These are phyloP conservation scores for Schwanniomyces occidentalis DNA, from an alignment of 805 yeast species.

Conservation along the genomic window DNA sequence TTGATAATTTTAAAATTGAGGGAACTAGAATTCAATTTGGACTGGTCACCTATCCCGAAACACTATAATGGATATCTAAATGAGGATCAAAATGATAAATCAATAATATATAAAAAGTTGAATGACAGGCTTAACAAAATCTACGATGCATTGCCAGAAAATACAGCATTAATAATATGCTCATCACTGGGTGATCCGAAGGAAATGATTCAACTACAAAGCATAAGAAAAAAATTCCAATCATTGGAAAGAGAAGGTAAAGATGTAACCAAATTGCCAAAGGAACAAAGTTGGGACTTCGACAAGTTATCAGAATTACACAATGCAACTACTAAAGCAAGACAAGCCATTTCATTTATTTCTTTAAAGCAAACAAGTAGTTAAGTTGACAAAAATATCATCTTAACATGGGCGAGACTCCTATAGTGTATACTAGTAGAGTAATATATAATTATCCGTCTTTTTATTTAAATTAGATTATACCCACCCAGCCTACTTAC, in stretches of 20 bases:
- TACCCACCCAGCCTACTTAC: too few relatives aligned
- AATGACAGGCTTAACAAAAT: conserved; percentile 48
- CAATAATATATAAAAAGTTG: conserved; percentile 29
- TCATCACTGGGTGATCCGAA: conserved; percentile 65
- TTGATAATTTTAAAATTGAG: conserved; percentile 55
- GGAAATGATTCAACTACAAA: conserved; percentile 47
- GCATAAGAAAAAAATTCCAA: conserved; percentile 42
- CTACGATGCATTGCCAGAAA: conserved; percentile 53
- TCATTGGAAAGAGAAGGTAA: conserved; percentile 40
- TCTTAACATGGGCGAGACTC: too few relatives aligned
- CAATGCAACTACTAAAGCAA: conserved; percentile 50
- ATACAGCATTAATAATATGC: conserved; percentile 60
- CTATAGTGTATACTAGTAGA: too few relatives aligned
- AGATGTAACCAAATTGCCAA: conserved; percentile 40
- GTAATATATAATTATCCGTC: too few relatives aligned
- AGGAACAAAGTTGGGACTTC: conserved; percentile 51
- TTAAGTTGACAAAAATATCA: too few relatives aligned
- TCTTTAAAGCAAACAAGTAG: conserved; percentile 34
- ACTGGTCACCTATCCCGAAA: conserved; percentile 23
- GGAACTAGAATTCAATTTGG: conserved; percentile 52
- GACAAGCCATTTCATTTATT: conserved; percentile 61
- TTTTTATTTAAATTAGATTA: too few relatives aligned
- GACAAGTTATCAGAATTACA: conserved; percentile 49
- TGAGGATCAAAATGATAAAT: conserved; percentile 9
- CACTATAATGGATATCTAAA: conserved; percentile 19